A percentile compares a stretch with the other conserved stretches of the same genome.
Evolutionary conservation across 495 filamentous ascomycete genomes (phyloP).

Genomic region (Schizothecium vesticola): DNA sequence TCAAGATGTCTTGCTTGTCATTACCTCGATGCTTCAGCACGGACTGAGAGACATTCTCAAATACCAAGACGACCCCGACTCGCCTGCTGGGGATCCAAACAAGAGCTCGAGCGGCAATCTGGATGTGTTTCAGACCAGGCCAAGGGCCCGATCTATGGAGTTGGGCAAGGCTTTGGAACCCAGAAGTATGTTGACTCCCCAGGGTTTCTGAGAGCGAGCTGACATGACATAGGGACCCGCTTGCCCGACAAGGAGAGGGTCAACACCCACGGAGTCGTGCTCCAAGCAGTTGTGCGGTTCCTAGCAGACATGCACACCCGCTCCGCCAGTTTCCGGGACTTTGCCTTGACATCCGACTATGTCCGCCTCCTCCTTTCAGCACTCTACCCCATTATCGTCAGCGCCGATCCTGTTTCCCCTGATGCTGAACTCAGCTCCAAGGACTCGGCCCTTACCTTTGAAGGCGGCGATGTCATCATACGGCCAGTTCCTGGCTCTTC

Average conservation of each 20-base stretch:
- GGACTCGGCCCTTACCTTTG: slow-evolving; percentile 73
- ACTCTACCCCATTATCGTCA: slow-evolving; percentile 80
- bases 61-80: slow-evolving; percentile 54
- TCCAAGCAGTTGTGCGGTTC: slow-evolving; percentile 73
- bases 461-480: slow-evolving; percentile 77
- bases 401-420: slow-evolving; percentile 71
- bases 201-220: slow-evolving; percentile 6
- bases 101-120: slow-evolving; percentile 15
- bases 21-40: slow-evolving; percentile 82
- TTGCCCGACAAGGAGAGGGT: slow-evolving; percentile 44
- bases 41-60: slow-evolving; percentile 64
- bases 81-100: slow-evolving; percentile 34
- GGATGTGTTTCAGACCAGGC: slow-evolving; percentile 28
- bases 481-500: slow-evolving; percentile 61
- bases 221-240: slow-evolving; percentile 23
- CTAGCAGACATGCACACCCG: slow-evolving; percentile 68
- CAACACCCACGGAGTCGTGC: slow-evolving; percentile 47
- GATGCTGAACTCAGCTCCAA: slow-evolving; percentile 77
- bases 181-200: slow-evolving; percentile 35
- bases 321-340: slow-evolving; percentile 72
- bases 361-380: slow-evolving; percentile 68
- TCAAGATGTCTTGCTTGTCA: slow-evolving; percentile 73
- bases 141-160: slow-evolving; percentile 44
- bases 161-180: slow-evolving; percentile 46
- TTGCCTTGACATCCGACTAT: slow-evolving; percentile 70